These are phyloP conservation scores for Excoecaria cochinchinensis DNA, from an alignment of 345 rosid species.

Conservation along the genomic window DNA sequence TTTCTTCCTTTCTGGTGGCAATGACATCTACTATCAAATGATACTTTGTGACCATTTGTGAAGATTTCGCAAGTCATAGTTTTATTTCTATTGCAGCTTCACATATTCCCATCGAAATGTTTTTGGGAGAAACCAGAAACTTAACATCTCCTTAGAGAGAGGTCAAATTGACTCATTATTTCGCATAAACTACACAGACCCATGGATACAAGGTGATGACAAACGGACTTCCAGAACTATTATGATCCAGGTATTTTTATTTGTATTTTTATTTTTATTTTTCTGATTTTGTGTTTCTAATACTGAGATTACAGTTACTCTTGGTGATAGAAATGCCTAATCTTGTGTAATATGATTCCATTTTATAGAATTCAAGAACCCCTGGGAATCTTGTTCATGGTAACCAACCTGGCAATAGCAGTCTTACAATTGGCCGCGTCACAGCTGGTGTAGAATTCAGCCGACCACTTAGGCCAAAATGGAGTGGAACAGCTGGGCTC, in stretches of 20 bases:
- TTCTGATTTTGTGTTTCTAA: not conserved
- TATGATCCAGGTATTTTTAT: conserved; percentile 70
- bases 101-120: conserved; percentile 96
- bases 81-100: conserved; percentile 58
- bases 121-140: conserved; percentile 89
- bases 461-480: conserved; percentile 92
- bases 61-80: conserved; percentile 2
- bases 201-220: conserved; percentile 98
- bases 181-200: conserved; percentile 90
- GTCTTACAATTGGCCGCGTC: conserved; percentile 76
- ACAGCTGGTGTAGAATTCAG: conserved; percentile 84
- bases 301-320: not conserved
- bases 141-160: conserved; percentile 83
- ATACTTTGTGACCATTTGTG: not conserved
- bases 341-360: conserved; percentile 16
- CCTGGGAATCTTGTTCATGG: conserved; percentile 96
- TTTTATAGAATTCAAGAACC: conserved; percentile 79
- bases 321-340: not conserved
- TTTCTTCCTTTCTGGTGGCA: not conserved
- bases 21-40: not conserved
- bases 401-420: conserved; percentile 62
- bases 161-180: conserved; percentile 95
- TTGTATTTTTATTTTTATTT: conserved; percentile 31
- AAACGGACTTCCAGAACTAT: conserved; percentile 87
- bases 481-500: conserved; percentile 88